phyloP scores from a whole-genome alignment of 768 basidiomycete species.

The Boletus rubroflammeus region DNA sequence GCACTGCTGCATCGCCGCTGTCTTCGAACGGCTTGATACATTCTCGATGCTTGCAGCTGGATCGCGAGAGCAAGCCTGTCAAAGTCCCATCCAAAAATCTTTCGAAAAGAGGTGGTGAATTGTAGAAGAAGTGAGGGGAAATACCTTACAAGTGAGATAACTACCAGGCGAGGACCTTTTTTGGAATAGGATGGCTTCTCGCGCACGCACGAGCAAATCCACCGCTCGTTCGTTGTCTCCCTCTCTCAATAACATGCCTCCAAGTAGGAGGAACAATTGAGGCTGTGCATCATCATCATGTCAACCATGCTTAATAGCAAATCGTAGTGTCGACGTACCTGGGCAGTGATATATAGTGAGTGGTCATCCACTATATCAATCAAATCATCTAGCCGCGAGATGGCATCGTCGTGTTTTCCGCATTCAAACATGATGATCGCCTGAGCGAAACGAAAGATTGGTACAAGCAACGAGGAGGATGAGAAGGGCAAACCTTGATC shows the following conservation, averaged over 20 bases:
- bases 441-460: neutral
- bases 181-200: neutral
- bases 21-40: too few species aligned
- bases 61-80: neutral
- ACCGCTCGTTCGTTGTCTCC: neutral
- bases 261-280: neutral
- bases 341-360: neutral
- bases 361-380: neutral
- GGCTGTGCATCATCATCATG: neutral
- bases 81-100: conserved; percentile 15
- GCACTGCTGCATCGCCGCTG: too few species aligned
- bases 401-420: conserved; percentile 1
- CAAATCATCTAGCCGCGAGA: conserved; percentile 5
- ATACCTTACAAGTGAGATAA: conserved; percentile 5
- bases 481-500: conserved; percentile 1
- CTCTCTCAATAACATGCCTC: neutral
- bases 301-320: neutral
- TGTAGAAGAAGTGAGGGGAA: rapidly evolving
- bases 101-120: neutral
- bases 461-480: too few species aligned
- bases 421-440: too few species aligned
- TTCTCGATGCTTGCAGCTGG: too few species aligned
- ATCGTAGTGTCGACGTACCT: neutral
- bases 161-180: neutral
- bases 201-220: neutral